Conservation (phyloP, 2,329 filamentous ascomycete genomes). For the Alternaria sp. region DNA sequence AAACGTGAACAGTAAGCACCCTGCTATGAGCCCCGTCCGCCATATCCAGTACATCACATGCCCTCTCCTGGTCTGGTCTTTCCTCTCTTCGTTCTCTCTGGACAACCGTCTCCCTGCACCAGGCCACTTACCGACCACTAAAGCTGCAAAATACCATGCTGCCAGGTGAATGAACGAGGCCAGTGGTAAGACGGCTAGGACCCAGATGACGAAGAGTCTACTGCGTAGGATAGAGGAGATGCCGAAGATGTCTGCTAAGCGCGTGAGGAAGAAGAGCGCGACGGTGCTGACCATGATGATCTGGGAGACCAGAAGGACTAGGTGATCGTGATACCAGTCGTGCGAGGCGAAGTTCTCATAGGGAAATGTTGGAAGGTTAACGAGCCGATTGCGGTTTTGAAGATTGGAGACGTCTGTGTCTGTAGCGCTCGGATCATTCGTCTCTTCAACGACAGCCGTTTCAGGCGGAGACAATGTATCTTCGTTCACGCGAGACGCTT, state of each 20-base stretch:
- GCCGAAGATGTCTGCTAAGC: constrained; percentile 21
- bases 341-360: constrained; percentile 16
- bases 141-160: constrained; percentile 21
- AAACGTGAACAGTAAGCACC: constrained; percentile 21
- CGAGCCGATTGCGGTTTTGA: background rate
- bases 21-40: constrained; percentile 15
- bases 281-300: constrained; percentile 21
- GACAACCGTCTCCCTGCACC: background rate
- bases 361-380: constrained; percentile 7
- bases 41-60: background rate
- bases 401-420: background rate
- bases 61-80: background rate
- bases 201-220: constrained; percentile 29
- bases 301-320: constrained; percentile 24
- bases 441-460: background rate
- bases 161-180: constrained; percentile 22
- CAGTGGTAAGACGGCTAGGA: constrained; percentile 24
- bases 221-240: constrained; percentile 25
- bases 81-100: constrained; percentile 1
- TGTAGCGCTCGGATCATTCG: background rate
- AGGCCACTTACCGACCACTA: constrained; percentile 1
- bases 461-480: background rate
- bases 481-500: background rate
- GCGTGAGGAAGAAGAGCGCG: constrained; percentile 22
- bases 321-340: constrained; percentile 27